Evolutionary conservation across 2,329 filamentous ascomycete species (phyloP), one percentile per base, ranked within the genome.

Genomic region (Xylaria sp.): DNA sequence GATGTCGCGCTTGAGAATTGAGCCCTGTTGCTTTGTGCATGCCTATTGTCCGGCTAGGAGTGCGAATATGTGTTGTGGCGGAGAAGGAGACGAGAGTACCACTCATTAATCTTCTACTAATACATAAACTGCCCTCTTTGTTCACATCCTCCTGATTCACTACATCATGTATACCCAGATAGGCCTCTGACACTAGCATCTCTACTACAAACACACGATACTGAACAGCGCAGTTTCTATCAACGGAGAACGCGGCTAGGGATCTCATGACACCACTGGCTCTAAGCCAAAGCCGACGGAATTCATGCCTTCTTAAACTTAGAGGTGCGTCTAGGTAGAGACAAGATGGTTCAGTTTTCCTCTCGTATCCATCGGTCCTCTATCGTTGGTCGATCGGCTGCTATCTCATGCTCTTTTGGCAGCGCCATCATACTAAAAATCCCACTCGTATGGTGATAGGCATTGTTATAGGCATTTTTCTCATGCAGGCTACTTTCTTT

Each of bases 231-330:
- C 8, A 55, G 3, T 13, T 12, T 20, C n/a, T n/a, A n/a, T n/a
- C n/a, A n/a, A n/a, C n/a, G 34, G 34, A 37, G 34, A 2, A 37
- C 34, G 34, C 10, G 28, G 25, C 15, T 18, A 28, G 3, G 28
- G 28, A 10, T 2, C 6, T 7, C 37, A 55, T 20, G 52, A 55
- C 32, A 55, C 18, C 0, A 20, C 52, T 3, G 18, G 52, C 13
- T 12, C 28, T 3, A 34, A 55, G 28, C 52, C 52, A 2, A 15
- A 32, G 4, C 51, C 51, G 18, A 34, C 51, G 0, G 23, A 23
- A 13, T 28, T 28, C 51, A 55, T 37, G 51, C 51, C 50, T 32
- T 52, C 50, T 32, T 54, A 54, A 34, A 25, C 28, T 50, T 50
- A 2, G 48, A 2, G 10, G 23, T 23, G 28, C 10, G n/a, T 8